Conservation (phyloP, 768 basidiomycete species). For the Imleria badia region DNA sequence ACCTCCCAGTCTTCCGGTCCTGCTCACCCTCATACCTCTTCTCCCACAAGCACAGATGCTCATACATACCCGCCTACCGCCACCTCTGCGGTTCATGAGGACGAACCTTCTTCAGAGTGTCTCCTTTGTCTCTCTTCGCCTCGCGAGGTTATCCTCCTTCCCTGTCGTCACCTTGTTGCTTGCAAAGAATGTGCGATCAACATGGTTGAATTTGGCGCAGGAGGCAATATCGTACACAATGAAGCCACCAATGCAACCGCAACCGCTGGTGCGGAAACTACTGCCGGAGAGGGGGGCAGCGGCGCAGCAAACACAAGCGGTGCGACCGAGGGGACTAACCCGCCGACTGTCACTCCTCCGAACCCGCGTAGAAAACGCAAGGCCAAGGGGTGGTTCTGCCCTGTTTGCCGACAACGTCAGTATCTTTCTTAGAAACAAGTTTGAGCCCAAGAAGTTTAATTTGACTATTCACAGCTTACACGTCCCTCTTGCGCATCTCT, state of each 20-base stretch:
- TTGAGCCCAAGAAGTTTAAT: neutral
- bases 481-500: conserved; percentile 81
- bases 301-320: conserved; percentile 13
- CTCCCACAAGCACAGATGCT: conserved; percentile 35
- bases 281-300: conserved; percentile 25
- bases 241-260: conserved; percentile 37
- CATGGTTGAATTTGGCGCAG: conserved; percentile 97
- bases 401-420: conserved; percentile 93
- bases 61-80: conserved; percentile 50
- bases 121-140: conserved; percentile 87
- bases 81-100: conserved; percentile 39
- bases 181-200: conserved; percentile 95
- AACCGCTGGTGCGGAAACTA: conserved; percentile 22
- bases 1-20: conserved; percentile 52
- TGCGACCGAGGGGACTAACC: conserved; percentile 28
- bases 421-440: conserved; percentile 10
- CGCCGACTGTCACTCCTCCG: conserved; percentile 27
- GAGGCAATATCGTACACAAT: conserved; percentile 74
- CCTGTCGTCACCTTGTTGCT: conserved; percentile 91
- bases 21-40: conserved; percentile 37
- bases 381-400: conserved; percentile 97
- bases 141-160: conserved; percentile 88
- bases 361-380: conserved; percentile 78
- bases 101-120: conserved; percentile 84
- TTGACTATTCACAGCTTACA: conserved; percentile 59